phyloP scores from a whole-genome alignment of 208 protist genomes.

The Trypanosoma lewisi region DNA sequence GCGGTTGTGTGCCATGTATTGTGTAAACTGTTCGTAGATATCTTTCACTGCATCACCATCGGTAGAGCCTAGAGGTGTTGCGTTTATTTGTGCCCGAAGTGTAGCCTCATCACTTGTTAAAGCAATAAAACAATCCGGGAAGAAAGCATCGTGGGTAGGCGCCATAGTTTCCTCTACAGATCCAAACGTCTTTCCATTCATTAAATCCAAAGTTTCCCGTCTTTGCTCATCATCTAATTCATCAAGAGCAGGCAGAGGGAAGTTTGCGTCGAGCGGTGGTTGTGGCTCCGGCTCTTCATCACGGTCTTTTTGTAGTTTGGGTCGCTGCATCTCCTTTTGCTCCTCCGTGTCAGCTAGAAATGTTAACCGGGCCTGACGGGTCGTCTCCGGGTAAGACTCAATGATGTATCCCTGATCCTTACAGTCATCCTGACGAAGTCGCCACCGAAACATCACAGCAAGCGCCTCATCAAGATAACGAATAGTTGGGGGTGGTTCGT shows the following conservation, averaged over 20 bases:
- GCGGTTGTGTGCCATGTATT: slow-evolving; percentile 30
- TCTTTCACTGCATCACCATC: background rate
- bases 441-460: slow-evolving; percentile 82
- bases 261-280: slow-evolving; percentile 53
- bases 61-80: background rate
- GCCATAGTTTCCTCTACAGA: slow-evolving; percentile 28
- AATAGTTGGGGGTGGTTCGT: slow-evolving; percentile 19
- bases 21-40: slow-evolving; percentile 30
- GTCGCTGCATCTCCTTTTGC: slow-evolving; percentile 29
- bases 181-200: slow-evolving; percentile 16
- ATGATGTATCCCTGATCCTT: slow-evolving; percentile 91
- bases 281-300: slow-evolving; percentile 30
- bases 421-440: slow-evolving; percentile 77
- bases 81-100: slow-evolving; percentile 41
- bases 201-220: slow-evolving; percentile 22
- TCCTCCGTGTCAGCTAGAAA: slow-evolving; percentile 51
- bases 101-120: slow-evolving; percentile 34
- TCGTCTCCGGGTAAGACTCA: slow-evolving; percentile 77
- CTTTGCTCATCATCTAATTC: slow-evolving; percentile 47
- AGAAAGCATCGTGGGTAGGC: slow-evolving; percentile 60
- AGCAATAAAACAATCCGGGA: slow-evolving; percentile 62
- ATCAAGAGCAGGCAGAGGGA: slow-evolving; percentile 47
- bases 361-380: slow-evolving; percentile 79
- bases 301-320: slow-evolving; percentile 21
- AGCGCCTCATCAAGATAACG: slow-evolving; percentile 74